Base-by-base conservation (phyloP, 345 rosid genomes). In the Tarenaya hassleriana region DNA sequence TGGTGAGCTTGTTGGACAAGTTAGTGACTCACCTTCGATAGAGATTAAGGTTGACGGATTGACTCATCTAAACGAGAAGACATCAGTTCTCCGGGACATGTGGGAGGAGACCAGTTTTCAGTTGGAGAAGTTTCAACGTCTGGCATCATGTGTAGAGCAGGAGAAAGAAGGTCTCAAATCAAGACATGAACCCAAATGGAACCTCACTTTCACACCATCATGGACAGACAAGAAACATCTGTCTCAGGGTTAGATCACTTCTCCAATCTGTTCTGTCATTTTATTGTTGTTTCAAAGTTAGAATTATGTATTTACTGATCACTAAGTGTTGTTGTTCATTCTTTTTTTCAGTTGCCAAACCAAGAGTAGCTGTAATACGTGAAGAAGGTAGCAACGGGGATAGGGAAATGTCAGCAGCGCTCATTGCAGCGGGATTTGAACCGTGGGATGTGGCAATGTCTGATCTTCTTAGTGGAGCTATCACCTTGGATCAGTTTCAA, bases 361-460 rank as follows among this genome's bases (percentile, higher is more conserved):
- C 98, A 5, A 91, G 84, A 70, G 86, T 91, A 41, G 98, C 92
- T 37, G 80, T 91, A 47, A 74, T 91, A 58, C 77, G 98, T 35
- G 98, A 91, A 74, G 98, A 91, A 74, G 98, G 98, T 31, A 91
- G 98, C 74, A 91, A 84, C 29, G 96, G 96, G 39, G 98, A 91
- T 63, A 73, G 96, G 47, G 96, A 91, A 75, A 91, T 91, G 98
- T 80, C 96, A 1, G 98, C 87, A 53, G 95, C 95, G 3, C 73
- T 87, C 63, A 69, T 71, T 46, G 87, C 96, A 12, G 81, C 96
- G 18, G 98, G 98, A 51, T 91, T 91, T 46, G 98, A 91, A 56
- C 90, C 98, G 0, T 87, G 98, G 98, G 96, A 91, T 45, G 74
- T 91, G 47, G 58, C 98, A 11, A 80, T 91, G 80, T 91, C 98